Conservation (phyloP, 331 rosid species). For the Spiraea crenata region DNA sequence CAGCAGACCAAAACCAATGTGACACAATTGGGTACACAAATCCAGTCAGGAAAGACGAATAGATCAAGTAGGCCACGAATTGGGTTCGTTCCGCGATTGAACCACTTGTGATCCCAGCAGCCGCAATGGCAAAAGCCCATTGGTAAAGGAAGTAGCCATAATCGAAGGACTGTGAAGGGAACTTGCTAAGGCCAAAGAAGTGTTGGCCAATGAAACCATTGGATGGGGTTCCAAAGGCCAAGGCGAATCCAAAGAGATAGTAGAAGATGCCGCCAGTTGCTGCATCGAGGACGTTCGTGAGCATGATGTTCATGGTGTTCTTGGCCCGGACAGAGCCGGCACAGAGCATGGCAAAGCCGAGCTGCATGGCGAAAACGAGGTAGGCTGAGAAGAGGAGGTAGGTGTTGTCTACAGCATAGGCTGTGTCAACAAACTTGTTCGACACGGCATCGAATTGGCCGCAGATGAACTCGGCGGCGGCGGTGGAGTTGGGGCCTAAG, state of each 20-base stretch:
- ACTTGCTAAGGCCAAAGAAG: constrained; percentile 21
- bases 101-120: constrained; percentile 69
- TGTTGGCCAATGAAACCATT: constrained; percentile 31
- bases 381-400: constrained; percentile 34
- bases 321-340: constrained; percentile 31
- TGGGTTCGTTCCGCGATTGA: constrained; percentile 67
- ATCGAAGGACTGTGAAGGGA: constrained; percentile 43
- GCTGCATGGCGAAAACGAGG: constrained; percentile 33
- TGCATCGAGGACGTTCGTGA: constrained; percentile 32
- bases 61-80: constrained; percentile 52
- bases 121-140: constrained; percentile 69
- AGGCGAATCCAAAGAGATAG: constrained; percentile 30
- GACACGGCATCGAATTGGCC: constrained; percentile 20
- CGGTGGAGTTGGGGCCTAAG: constrained; percentile 28
- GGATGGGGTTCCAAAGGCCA: constrained; percentile 27
- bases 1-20: constrained; percentile 68
- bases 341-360: constrained; percentile 34
- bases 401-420: constrained; percentile 25
- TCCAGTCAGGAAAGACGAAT: constrained; percentile 57
- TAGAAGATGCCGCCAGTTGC: constrained; percentile 27
- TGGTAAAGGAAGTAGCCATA: constrained; percentile 49
- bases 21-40: constrained; percentile 62
- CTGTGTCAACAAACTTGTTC: constrained; percentile 27
- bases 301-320: constrained; percentile 35
- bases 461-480: constrained; percentile 27